phyloP scores from a whole-genome alignment of 2,329 filamentous ascomycete genomes.

The Ceratocystis cacaofunesta region DNA sequence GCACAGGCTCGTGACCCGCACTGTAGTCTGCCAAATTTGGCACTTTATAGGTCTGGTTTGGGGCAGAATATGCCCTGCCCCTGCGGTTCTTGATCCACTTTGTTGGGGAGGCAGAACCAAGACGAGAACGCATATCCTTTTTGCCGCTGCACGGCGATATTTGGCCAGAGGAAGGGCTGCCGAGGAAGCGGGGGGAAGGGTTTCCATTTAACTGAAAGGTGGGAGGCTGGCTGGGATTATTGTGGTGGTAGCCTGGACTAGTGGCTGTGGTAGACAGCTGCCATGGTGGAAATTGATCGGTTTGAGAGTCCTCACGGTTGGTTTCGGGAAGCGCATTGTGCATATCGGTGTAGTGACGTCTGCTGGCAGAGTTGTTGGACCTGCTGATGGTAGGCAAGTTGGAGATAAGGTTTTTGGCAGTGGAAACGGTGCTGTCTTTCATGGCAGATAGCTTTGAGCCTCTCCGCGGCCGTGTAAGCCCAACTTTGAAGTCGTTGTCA shows the following conservation, averaged over 20 bases:
- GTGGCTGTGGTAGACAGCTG: not conserved
- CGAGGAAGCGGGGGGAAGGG: not conserved
- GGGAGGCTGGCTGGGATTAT: not conserved
- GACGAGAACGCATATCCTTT: conserved; percentile 1
- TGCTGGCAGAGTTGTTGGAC: conserved; percentile 5
- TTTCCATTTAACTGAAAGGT: not conserved
- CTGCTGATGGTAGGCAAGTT: conserved; percentile 13
- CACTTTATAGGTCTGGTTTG: not conserved
- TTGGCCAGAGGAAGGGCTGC: not conserved
- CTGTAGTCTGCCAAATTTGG: not conserved
- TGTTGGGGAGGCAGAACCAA: conserved; percentile 7
- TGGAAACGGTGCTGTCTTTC: conserved; percentile 19
- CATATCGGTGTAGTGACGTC: conserved; percentile 13
- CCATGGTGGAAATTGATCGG: conserved; percentile 9
- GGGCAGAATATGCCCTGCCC: conserved; percentile 12
- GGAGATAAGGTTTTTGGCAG: conserved; percentile 15
- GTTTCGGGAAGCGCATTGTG: conserved; percentile 7
- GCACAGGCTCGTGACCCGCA: not conserved
- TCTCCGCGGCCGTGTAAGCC: conserved; percentile 63
- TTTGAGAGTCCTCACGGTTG: not conserved
- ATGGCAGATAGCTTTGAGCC: conserved; percentile 69
- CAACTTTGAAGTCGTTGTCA: conserved; percentile 43
- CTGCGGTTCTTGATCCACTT: conserved; percentile 10
- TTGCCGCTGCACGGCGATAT: not conserved
- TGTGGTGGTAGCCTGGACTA: not conserved